Base-by-base conservation (phyloP, 2,329 filamentous ascomycete species). In the Penicillium glabrum region DNA sequence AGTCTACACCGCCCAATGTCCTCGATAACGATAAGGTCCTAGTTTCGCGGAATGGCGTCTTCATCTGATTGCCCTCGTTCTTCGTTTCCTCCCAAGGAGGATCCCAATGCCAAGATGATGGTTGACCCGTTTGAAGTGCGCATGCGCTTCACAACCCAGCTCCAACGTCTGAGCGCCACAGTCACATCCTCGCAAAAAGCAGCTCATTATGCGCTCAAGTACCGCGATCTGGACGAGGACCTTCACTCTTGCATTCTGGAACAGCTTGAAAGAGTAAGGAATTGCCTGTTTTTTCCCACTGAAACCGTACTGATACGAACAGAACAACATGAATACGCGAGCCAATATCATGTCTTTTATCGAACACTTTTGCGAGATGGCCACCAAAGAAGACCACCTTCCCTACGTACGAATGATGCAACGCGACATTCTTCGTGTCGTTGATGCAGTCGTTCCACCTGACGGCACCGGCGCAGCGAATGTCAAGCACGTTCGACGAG, bases 331-430 rank as follows among this genome's bases (percentile, higher is more conserved):
- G 89, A 99, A 99, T 76, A 96, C 89, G 51, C 85, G 93, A 59
- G 96, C 95, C 57, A 99, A 99, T 73, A 98, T 99, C 74, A 96
- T 99, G 89, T 99, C 96, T 77, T 99, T 99, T 76, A 89, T 99
- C 70, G 93, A 98, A 70, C 89, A 93, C 66, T 90, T 99, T 65
- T 90, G 96, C 71, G 93, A 98, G 71, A 83, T 91, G 77, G 90
- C 91, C 23, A 83, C 86, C 61, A 89, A 87, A 63, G 90, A 91
- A 63, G 85, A 86, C 61, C 87, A 95, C 66, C 78, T 84, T 52
- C 88, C 91, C 61, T 99, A 96, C 70, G 87, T 97, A 27, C 86
- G 89, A 51, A 97, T 98, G 91, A 90, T 99, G 77, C 90, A 96
- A 75, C 83, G 93, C 46, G 95, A 99, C 72, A 96, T 99, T 41